Evolutionary conservation across 192 early-diverging fungal species (phyloP).

Genomic region (Linnemannia schmuckeri): DNA sequence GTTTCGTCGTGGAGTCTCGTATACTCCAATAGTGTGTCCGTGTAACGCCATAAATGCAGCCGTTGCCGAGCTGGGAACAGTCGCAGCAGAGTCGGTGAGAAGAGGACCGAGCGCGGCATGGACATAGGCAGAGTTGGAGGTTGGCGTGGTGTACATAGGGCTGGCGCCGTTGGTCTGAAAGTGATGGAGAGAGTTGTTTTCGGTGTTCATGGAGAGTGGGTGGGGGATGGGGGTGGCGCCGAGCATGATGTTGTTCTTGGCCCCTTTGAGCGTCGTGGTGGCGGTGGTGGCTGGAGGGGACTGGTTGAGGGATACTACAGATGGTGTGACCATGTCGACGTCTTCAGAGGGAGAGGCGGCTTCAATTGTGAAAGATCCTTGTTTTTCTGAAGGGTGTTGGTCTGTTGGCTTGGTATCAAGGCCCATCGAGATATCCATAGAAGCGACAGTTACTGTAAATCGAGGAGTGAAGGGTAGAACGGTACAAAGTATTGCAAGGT

Average conservation of each 20-base stretch:
- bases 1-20: slow-evolving; percentile 30
- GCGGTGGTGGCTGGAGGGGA: slow-evolving; percentile 2
- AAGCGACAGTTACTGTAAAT: background rate
- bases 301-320: slow-evolving; percentile 17
- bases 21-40: slow-evolving; percentile 21
- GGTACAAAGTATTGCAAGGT: background rate
- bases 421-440: background rate
- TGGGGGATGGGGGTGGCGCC: slow-evolving; percentile 25
- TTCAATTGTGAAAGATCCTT: background rate
- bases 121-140: slow-evolving; percentile 15
- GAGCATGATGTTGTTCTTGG: slow-evolving; percentile 43
- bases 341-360: slow-evolving; percentile 10
- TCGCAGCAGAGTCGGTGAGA: slow-evolving; percentile 3
- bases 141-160: slow-evolving; percentile 4
- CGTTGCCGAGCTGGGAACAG: slow-evolving; percentile 17
- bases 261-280: slow-evolving; percentile 16
- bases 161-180: slow-evolving; percentile 33
- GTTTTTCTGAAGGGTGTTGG: background rate
- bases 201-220: slow-evolving; percentile 31
- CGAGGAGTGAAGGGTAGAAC: background rate
- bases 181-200: slow-evolving; percentile 43
- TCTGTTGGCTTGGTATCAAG: background rate
- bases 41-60: slow-evolving; percentile 36
- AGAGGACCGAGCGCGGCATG: slow-evolving; percentile 24
- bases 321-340: slow-evolving; percentile 22